Evolutionary conservation across 176 grass and related monocot genomes (phyloP), one percentile per base, ranked within the genome.

Genomic region (Oryza meyeriana): DNA sequence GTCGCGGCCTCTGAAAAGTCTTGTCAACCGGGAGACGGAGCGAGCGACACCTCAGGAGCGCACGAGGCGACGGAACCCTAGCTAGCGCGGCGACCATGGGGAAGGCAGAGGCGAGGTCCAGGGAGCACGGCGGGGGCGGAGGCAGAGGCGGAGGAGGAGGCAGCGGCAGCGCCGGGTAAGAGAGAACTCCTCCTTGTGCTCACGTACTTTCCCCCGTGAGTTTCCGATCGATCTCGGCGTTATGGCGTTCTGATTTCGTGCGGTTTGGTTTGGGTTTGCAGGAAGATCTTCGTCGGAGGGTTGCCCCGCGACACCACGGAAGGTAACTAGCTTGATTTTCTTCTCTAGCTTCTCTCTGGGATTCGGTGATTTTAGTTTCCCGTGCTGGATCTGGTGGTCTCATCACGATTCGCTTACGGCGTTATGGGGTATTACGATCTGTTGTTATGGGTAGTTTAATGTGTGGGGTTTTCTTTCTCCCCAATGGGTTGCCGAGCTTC

Each of bases 261-360:
- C 32, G 30, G 38, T 62, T 61, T 84, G 25, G 11, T 34, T 85
- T 79, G 81, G 66, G 18, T 58, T 58, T 22, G 64, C 89, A 98
- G 96, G 71, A 98, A 98, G 77, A 98, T 95, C 58, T 98, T 98
- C 80, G 81, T 98, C 69, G 96, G 96, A 6, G 96, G 96, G 20
- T 90, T 98, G 18, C 81, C 92, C 28, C 90, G 89, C 66, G 88
- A 93, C 66, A 91, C 90, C 34, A 91, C 78, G 12, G 81, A 86
- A 28, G 83, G 96, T 98, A 85, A 8, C 27, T 40, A 8, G 16
- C 76, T 81, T 16, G 74, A 38, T 78, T n/a, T 58, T 10, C 32
- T 47, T 10, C 26, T 61, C 16, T 66, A 25, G 2, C 18, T 38
- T 28, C 59, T 35, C 67, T 55, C 75, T 72, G 3, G 61, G 44